Conservation (phyloP, 202 grass and related monocot species). For the Elaeis oleifera region DNA sequence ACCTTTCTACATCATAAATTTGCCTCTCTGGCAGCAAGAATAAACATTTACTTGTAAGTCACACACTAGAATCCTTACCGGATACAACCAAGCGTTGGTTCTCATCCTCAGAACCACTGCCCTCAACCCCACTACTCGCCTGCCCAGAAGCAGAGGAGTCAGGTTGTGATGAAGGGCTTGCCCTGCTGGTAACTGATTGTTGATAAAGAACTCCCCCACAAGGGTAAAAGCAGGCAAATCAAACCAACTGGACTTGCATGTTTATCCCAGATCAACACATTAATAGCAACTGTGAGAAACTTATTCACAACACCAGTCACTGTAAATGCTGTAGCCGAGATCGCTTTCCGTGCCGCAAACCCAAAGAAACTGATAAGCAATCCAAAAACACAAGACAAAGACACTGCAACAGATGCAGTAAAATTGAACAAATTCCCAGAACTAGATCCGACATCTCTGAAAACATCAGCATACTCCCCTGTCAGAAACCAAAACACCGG, state of each 20-base stretch:
- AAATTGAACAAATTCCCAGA: slow-evolving; percentile 7
- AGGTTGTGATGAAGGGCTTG: not conserved
- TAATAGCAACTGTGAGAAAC: slow-evolving; percentile 6
- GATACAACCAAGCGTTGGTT: too few relatives aligned
- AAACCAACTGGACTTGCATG: slow-evolving; percentile 9
- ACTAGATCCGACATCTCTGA: not conserved
- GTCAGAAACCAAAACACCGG: slow-evolving; percentile 15
- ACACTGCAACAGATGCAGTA: not conserved
- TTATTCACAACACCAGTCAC: slow-evolving; percentile 13
- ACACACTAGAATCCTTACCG: too few relatives aligned
- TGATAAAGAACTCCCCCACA: slow-evolving; percentile 12
- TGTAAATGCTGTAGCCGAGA: slow-evolving; percentile 16
- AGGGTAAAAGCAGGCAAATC: slow-evolving; percentile 11
- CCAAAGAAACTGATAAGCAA: slow-evolving; percentile 17
- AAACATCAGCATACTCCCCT: slow-evolving; percentile 11
- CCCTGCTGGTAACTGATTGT: slow-evolving; percentile 10
- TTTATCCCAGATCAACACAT: slow-evolving; percentile 16
- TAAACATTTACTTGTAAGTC: too few relatives aligned
- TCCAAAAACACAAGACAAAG: slow-evolving; percentile 14
- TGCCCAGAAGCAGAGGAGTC: not conserved
- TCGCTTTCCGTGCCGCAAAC: slow-evolving; percentile 12
- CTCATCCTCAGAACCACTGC: too few relatives aligned
- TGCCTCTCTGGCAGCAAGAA: too few relatives aligned
- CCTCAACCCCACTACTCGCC: too few relatives aligned
- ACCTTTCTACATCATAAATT: too few relatives aligned